Evolutionary conservation across 2,329 filamentous ascomycete genomes (phyloP), one percentile per base, ranked within the genome.

Genomic region (Dactylellina drechsleri): DNA sequence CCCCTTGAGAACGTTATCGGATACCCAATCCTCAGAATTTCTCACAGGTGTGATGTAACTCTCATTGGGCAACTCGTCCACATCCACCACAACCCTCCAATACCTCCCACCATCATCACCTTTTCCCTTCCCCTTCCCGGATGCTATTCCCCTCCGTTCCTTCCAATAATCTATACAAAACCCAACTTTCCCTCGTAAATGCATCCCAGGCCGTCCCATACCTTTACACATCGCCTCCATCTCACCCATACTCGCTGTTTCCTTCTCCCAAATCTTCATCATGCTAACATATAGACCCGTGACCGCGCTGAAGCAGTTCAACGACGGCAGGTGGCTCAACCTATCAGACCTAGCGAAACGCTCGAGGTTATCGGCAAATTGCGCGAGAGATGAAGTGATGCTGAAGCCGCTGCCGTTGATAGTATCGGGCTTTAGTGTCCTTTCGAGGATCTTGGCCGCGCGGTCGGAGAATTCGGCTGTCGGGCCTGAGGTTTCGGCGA

Each of bases 81-180:
- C 78, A 54, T 90, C 89, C 68, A 95, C 85, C 1, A 89, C 83
- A 6, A 94, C 84, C 0, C 87, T 87, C 87, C 90, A 93, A 2
- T 88, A 85, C 70, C 84, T 86, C 73, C 85, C 84, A 23, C 79
- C 80, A 26, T 83, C 81, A 36, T 82, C 81, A 31, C 83, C 81
- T 54, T 78, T 81, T 1, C 79, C 80, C 4, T 81, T 81, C 1
- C 79, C 80, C 4, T 81, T 81, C 36, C 45, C 52, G 1, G 40
- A 41, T 1, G 80, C 82, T 15, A 87, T 81, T 54, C 86, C 84
- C 54, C 87, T 85, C 66, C 85, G 83, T 78, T 90, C 86, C 81
- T 88, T 89, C 92, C 92, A 95, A 81, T 94, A 96, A 77, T 92
- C 90, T 45, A 95, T 79, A 57, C 87, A 88, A 66, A 94, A 82